Conservation (phyloP, 305 asterid species). For the Fraxinus greggii region DNA sequence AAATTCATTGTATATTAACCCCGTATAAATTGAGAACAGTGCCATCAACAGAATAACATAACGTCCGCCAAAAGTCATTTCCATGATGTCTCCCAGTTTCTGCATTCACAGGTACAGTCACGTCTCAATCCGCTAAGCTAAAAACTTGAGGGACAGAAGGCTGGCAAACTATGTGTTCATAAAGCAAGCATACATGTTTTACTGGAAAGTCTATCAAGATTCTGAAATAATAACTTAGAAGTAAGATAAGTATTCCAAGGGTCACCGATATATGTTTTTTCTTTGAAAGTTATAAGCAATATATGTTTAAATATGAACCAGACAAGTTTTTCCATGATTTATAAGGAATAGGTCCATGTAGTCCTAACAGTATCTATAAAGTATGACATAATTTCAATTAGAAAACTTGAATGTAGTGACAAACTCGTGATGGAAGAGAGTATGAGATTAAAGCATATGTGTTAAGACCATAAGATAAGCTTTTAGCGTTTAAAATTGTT, state of each 20-base stretch:
- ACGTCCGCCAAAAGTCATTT: constrained; percentile 93
- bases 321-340: not conserved
- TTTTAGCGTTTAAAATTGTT: not conserved
- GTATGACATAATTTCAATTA: not conserved
- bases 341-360: not conserved
- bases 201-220: constrained; percentile 6
- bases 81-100: constrained; percentile 98
- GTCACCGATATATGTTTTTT: not conserved
- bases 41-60: constrained; percentile 85
- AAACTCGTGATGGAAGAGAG: not conserved
- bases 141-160: constrained; percentile 4
- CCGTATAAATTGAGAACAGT: constrained; percentile 87
- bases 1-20: constrained; percentile 84
- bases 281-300: not conserved
- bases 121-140: constrained; percentile 13
- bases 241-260: not conserved
- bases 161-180: constrained; percentile 8
- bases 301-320: not conserved
- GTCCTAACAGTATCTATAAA: not conserved
- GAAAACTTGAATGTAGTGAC: not conserved
- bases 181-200: constrained; percentile 16
- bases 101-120: constrained; percentile 40
- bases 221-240: constrained; percentile 1
- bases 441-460: not conserved
- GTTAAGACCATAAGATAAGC: not conserved